These are phyloP conservation scores for Aphanocladium album DNA, from an alignment of 2,329 filamentous ascomycete species.

Conservation along the genomic window DNA sequence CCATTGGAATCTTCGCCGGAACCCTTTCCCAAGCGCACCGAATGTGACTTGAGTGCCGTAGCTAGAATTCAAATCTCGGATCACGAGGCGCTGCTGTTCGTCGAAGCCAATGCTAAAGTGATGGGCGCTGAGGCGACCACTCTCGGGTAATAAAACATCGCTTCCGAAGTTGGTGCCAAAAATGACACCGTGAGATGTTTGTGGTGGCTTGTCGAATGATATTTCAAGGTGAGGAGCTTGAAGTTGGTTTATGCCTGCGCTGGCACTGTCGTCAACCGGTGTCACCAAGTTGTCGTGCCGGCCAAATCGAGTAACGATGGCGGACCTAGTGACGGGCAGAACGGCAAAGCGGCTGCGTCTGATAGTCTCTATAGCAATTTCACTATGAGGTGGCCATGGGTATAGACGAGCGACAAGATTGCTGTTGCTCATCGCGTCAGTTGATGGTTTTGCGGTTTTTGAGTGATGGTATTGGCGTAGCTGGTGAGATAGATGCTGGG, in stretches of 20 bases:
- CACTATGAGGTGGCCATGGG: neutral
- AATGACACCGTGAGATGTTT: neutral
- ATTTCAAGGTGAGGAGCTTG: neutral
- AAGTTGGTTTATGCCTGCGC: too few species aligned
- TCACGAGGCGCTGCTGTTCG: neutral
- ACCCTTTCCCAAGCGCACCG: too few species aligned
- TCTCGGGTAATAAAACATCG: neutral
- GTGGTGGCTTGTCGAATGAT: neutral
- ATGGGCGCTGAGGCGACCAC: neutral
- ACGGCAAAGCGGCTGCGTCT: neutral
- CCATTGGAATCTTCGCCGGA: neutral
- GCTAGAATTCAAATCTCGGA: neutral
- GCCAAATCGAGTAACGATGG: neutral
- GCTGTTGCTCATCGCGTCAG: neutral
- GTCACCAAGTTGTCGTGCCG: neutral
- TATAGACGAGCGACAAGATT: neutral
- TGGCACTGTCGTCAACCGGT: neutral
- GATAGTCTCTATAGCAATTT: neutral
- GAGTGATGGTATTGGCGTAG: neutral
- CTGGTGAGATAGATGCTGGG: neutral
- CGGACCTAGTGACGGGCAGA: neutral
- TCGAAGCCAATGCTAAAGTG: slow-evolving; percentile 1
- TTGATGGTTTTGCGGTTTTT: neutral
- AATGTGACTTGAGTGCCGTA: neutral
- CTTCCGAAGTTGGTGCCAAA: neutral